These are phyloP conservation scores for Peronosclerospora sorghi DNA, from an alignment of 352 stramenopile genomes.

Conservation along the genomic window DNA sequence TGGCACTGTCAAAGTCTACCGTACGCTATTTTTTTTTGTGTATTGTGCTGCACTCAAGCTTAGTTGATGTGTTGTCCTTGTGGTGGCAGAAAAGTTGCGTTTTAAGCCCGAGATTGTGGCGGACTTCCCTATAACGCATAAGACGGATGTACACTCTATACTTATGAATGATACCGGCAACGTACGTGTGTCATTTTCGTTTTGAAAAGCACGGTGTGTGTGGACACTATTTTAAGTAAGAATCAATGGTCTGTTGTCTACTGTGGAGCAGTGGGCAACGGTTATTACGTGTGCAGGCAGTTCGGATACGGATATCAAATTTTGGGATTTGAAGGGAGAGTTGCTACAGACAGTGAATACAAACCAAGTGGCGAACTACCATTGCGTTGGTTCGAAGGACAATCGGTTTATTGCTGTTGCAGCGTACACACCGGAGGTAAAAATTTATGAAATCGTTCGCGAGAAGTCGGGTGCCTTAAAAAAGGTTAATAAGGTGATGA, in stretches of 20 bases:
- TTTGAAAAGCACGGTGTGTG: neutral
- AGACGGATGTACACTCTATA: slow-evolving; percentile 68
- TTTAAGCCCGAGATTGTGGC: slow-evolving; percentile 55
- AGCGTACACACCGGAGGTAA: slow-evolving; percentile 72
- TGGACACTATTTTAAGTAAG: neutral
- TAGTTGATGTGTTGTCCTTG: slow-evolving; percentile 1
- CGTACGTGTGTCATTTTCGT: slow-evolving; percentile 9
- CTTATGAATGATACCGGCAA: slow-evolving; percentile 77
- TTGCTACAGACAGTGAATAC: slow-evolving; percentile 66
- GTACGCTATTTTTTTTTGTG: slow-evolving; percentile 21
- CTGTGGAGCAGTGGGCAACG: slow-evolving; percentile 41
- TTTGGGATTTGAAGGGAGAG: slow-evolving; percentile 58
- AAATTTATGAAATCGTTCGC: slow-evolving; percentile 73
- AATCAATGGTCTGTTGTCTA: neutral
- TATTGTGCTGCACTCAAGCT: neutral
- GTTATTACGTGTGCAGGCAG: slow-evolving; percentile 63
- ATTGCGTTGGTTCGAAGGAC: slow-evolving; percentile 70
- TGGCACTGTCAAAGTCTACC: slow-evolving; percentile 61
- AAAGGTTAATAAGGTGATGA: slow-evolving; percentile 79
- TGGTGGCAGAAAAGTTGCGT: slow-evolving; percentile 58
- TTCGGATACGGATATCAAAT: slow-evolving; percentile 74
- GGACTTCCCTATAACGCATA: slow-evolving; percentile 54
- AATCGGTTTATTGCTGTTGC: slow-evolving; percentile 74
- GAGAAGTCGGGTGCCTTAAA: slow-evolving; percentile 71
- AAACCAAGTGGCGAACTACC: slow-evolving; percentile 74